A percentile compares a stretch with the other conserved stretches of the same genome.
phyloP scores from a whole-genome alignment of 495 filamentous ascomycete genomes.

The Hypoxylon crocopeplum region DNA sequence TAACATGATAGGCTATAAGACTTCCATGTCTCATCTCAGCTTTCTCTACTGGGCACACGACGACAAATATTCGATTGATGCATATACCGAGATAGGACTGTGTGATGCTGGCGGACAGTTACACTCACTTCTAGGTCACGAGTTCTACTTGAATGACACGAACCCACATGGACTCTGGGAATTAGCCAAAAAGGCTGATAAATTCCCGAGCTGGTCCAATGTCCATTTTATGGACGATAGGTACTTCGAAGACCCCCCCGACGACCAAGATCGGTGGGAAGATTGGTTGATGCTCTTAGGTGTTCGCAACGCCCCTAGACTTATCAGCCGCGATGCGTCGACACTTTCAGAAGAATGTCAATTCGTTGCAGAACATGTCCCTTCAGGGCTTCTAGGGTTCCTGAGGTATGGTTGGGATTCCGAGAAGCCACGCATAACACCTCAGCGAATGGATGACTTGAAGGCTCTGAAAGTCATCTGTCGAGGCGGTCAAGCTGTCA shows the following conservation, averaged over 20 bases:
- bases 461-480: constrained; percentile 21
- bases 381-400: constrained; percentile 40
- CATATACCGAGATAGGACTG: constrained; percentile 16
- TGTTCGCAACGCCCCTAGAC: too few species aligned
- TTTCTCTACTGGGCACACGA: constrained; percentile 44
- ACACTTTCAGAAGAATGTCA: constrained; percentile 33
- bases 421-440: not conserved
- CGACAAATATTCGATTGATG: not conserved
- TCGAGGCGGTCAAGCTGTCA: not conserved
- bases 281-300: too few species aligned
- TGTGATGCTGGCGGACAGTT: constrained; percentile 1
- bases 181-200: constrained; percentile 23
- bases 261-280: constrained; percentile 11
- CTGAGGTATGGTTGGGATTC: constrained; percentile 28
- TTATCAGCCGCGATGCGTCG: too few species aligned
- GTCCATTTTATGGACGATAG: constrained; percentile 26
- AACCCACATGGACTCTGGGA: constrained; percentile 30
- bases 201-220: not conserved
- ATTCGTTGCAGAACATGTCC: constrained; percentile 37
- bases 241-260: constrained; percentile 23
- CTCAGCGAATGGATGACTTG: not conserved
- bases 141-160: too few species aligned
- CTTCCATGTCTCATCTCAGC: constrained; percentile 35
- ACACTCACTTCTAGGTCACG: not conserved
- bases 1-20: constrained; percentile 6